Base-by-base conservation (phyloP, 176 grass and related monocot genomes). In the Carex scoparia region DNA sequence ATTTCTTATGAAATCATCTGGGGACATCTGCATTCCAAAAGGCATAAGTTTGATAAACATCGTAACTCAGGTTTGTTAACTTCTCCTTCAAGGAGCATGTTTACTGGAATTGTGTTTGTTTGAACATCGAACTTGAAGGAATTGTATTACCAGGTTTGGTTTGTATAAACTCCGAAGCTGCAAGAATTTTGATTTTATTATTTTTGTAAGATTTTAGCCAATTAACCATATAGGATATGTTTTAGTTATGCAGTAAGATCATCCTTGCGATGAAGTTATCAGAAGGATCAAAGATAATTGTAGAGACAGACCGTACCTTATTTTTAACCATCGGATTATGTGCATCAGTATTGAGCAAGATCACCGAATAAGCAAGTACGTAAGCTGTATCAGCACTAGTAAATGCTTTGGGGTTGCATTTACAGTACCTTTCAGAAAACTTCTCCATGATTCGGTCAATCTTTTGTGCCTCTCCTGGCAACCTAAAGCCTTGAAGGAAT, bases 401-500 rank as follows among this genome's bases (percentile, higher is more conserved):
- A 91, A 99, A 99, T 13, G 81, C 90, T 76, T 94, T 95, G 74
- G 97, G 88, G 82, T 99, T 99, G 82, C 97, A 99, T 92, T 96
- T 99, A 78, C 93, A 92, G 73, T 92, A 99, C 64, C 90, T 91
- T 61, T 94, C 97, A 84, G 93, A 90, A 91, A 99, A 99, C 84
- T 99, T 99, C 81, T 96, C 93, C 93, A 99, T 94, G 62, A 99
- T 92, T 37, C 97, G 78, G 84, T 99, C 97, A 51, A 99, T 99
- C 84, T 99, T 99, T 86, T 99, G 97, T 84, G 97, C 97, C 84
- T 99, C 97, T 83, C 97, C 93, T 86, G 97, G 97, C 87, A 99
- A 92, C 30, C 93, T 89, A 84, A 99, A 99, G 60, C 97, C 91
- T 92, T 89, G 90, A 81, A 96, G 86, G 69, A 99, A 99, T 82